Evolutionary conservation across 1,139 yeast genomes (phyloP).

Genomic region (Cylindricascospora bacillispora): DNA sequence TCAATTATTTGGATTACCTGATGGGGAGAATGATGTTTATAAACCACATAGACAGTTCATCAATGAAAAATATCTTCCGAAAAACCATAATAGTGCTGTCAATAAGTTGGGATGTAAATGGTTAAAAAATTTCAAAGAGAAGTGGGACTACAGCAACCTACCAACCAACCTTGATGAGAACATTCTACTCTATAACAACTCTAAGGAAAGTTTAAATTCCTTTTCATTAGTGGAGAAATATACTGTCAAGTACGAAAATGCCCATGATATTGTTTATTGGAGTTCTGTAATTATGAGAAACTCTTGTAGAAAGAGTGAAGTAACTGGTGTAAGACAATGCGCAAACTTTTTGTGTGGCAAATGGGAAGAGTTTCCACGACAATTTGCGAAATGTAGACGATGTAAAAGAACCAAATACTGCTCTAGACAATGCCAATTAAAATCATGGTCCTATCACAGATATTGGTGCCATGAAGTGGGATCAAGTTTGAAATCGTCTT

Average conservation of each 20-base stretch:
- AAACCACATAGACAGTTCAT: not conserved
- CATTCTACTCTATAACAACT: slow-evolving; percentile 3
- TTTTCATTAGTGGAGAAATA: slow-evolving; percentile 89
- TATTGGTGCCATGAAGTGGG: slow-evolving; percentile 61
- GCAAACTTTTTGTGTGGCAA: slow-evolving; percentile 89
- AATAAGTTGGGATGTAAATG: slow-evolving; percentile 1
- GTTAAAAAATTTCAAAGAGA: slow-evolving; percentile 5
- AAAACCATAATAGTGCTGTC: slow-evolving; percentile 4
- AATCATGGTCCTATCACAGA: slow-evolving; percentile 86
- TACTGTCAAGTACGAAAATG: slow-evolving; percentile 53
- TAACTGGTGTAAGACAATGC: slow-evolving; percentile 90
- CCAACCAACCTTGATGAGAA: slow-evolving; percentile 10
- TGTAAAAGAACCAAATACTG: slow-evolving; percentile 94
- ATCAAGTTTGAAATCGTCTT: too few relatives aligned
- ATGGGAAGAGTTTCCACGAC: slow-evolving; percentile 86
- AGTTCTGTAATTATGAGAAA: slow-evolving; percentile 94
- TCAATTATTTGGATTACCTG: not conserved
- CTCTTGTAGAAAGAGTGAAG: slow-evolving; percentile 84
- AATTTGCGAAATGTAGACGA: slow-evolving; percentile 87
- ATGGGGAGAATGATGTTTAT: slow-evolving; percentile 2
- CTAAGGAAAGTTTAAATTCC: slow-evolving; percentile 40
- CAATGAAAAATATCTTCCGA: slow-evolving; percentile 1
- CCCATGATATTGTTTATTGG: slow-evolving; percentile 85
- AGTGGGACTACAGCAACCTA: slow-evolving; percentile 11
- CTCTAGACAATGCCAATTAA: slow-evolving; percentile 79